phyloP scores from a whole-genome alignment of 192 early-diverging fungal species.

The Diversispora epigaea region DNA sequence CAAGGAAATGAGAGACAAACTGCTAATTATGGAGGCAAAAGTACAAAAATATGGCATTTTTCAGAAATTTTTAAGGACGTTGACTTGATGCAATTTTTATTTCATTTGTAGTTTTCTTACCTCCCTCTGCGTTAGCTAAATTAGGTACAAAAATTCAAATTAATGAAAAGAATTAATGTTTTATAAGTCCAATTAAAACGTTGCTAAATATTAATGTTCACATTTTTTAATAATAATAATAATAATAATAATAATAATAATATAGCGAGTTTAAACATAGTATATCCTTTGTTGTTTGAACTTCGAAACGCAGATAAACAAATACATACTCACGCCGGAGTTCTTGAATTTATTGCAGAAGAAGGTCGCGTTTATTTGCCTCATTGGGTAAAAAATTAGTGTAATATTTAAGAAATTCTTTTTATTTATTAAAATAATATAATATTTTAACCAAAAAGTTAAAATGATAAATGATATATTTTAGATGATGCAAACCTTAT shows the following conservation, averaged over 20 bases:
- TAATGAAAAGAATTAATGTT: too few species aligned
- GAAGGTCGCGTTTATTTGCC: conserved; percentile 95
- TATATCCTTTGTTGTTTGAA: conserved; percentile 91
- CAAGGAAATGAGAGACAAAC: conserved; percentile 69
- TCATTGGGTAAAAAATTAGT: conserved; percentile 70
- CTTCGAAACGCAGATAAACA: conserved; percentile 63
- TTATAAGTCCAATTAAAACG: background rate
- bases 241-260: background rate
- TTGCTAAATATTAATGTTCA: background rate
- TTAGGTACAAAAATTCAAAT: conserved; percentile 47
- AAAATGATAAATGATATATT: background rate
- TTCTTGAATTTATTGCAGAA: conserved; percentile 97
- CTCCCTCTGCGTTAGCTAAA: conserved; percentile 71
- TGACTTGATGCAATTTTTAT: background rate
- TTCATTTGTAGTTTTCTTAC: conserved; percentile 63
- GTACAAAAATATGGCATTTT: conserved; percentile 37
- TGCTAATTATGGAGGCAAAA: conserved; percentile 79
- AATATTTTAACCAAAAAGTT: background rate
- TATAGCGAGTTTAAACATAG: conserved; percentile 76
- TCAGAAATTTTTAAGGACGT: background rate
- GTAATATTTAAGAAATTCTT: too few species aligned
- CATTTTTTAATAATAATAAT: background rate
- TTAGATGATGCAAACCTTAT: conserved; percentile 91
- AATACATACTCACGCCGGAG: conserved; percentile 86
- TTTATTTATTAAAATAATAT: background rate